A percentile compares a stretch with the other conserved stretches of the same genome.
Conservation (phyloP, 495 filamentous ascomycete genomes). For the Staphylotrichum longicolle region DNA sequence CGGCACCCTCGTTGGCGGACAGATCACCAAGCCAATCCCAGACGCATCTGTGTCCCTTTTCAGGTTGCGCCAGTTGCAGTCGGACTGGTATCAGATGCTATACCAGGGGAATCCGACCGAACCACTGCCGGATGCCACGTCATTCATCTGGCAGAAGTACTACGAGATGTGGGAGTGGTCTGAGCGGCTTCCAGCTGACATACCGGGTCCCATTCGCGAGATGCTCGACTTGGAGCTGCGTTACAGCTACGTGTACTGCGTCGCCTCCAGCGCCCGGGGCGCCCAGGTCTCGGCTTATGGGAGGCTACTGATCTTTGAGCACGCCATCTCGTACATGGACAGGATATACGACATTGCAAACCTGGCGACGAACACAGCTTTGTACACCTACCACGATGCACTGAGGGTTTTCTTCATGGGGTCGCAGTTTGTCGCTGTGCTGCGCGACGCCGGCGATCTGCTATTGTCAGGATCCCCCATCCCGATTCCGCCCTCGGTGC, state of each 20-base stretch:
- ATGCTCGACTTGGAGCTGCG: conserved; percentile 78
- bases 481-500: conserved; percentile 29
- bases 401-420: conserved; percentile 70
- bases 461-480: conserved; percentile 39
- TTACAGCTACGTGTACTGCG: conserved; percentile 79
- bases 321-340: conserved; percentile 69
- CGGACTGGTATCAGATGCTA: conserved; percentile 76
- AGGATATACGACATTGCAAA: conserved; percentile 56
- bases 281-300: conserved; percentile 64
- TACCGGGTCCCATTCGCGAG: conserved; percentile 58
- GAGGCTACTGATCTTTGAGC: conserved; percentile 75
- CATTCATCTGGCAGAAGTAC: conserved; percentile 62
- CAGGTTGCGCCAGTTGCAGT: conserved; percentile 72
- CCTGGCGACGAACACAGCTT: conserved; percentile 48
- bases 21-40: conserved; percentile 49
- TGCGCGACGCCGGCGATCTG: conserved; percentile 54
- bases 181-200: conserved; percentile 56
- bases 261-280: conserved; percentile 70
- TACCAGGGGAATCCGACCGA: conserved; percentile 65
- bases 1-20: conserved; percentile 37
- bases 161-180: conserved; percentile 65
- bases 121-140: conserved; percentile 57
- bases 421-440: conserved; percentile 64
- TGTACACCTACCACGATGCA: conserved; percentile 72
- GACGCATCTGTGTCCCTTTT: conserved; percentile 63